These are phyloP conservation scores for Penicillium pulvis DNA, from an alignment of 495 filamentous ascomycete genomes.

Conservation along the genomic window DNA sequence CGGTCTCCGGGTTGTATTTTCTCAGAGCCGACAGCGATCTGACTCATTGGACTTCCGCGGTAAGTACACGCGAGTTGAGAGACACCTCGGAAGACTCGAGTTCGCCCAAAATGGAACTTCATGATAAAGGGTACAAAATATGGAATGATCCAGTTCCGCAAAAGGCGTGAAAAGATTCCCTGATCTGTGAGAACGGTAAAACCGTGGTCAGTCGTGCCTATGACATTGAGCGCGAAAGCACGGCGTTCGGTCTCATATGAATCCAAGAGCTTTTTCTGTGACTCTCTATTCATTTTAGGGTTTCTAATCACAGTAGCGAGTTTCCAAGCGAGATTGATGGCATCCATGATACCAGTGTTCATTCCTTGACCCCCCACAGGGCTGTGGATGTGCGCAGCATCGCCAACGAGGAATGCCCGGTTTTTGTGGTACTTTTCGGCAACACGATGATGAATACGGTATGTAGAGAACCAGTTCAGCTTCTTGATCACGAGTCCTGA, in stretches of 20 bases:
- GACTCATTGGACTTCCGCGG: slow-evolving; percentile 26
- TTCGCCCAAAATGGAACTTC: slow-evolving; percentile 20
- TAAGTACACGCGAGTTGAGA: slow-evolving; percentile 40
- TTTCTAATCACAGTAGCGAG: slow-evolving; percentile 46
- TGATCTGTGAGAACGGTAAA: slow-evolving; percentile 29
- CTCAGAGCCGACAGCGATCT: slow-evolving; percentile 12
- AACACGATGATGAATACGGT: slow-evolving; percentile 38
- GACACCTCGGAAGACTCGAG: slow-evolving; percentile 25
- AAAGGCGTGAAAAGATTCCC: slow-evolving; percentile 26
- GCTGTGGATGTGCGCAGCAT: slow-evolving; percentile 60
- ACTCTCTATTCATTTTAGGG: slow-evolving; percentile 30
- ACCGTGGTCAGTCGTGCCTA: slow-evolving; percentile 34
- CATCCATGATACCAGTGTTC: slow-evolving; percentile 63
- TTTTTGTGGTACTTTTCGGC: slow-evolving; percentile 30
- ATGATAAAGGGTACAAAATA: slow-evolving; percentile 28
- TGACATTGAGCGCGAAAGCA: slow-evolving; percentile 33
- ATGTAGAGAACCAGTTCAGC: slow-evolving; percentile 41
- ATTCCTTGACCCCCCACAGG: slow-evolving; percentile 61
- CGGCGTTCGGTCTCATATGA: slow-evolving; percentile 54
- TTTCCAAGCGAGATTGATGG: slow-evolving; percentile 62
- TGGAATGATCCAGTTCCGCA: slow-evolving; percentile 37
- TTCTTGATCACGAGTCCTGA: slow-evolving; percentile 30
- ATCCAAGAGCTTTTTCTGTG: slow-evolving; percentile 45
- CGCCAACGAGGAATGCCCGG: slow-evolving; percentile 39
- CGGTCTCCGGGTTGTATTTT: slow-evolving; percentile 37